phyloP scores from a whole-genome alignment of 352 stramenopile species.

The Pythium brachiatum region DNA sequence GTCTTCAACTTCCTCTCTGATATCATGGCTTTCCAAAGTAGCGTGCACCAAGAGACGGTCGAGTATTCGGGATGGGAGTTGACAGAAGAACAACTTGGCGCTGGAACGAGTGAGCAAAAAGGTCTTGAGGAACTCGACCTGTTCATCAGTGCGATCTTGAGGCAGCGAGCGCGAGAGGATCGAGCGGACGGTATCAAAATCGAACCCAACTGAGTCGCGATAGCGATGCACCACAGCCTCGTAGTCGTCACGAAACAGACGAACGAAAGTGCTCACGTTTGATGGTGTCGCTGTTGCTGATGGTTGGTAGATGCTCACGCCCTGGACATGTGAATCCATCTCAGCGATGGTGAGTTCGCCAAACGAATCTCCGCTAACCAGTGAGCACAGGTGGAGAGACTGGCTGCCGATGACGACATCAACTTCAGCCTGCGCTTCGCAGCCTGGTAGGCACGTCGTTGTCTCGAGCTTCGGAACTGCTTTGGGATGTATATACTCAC shows the following conservation, averaged over 20 bases:
- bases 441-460: slow-evolving; percentile 14
- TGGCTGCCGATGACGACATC: not conserved
- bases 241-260: slow-evolving; percentile 33
- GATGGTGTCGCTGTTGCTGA: slow-evolving; percentile 9
- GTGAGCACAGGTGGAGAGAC: slow-evolving; percentile 34
- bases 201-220: slow-evolving; percentile 29
- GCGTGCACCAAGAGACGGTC: slow-evolving; percentile 34
- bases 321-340: slow-evolving; percentile 18
- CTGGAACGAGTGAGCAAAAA: slow-evolving; percentile 31
- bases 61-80: slow-evolving; percentile 32
- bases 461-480: not conserved
- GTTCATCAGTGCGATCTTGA: slow-evolving; percentile 46
- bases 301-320: slow-evolving; percentile 34
- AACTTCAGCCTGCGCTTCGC: slow-evolving; percentile 11
- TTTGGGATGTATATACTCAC: not conserved
- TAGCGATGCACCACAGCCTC: slow-evolving; percentile 19
- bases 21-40: slow-evolving; percentile 28
- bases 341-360: slow-evolving; percentile 28
- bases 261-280: slow-evolving; percentile 23
- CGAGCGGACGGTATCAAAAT: slow-evolving; percentile 15
- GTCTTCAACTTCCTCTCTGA: slow-evolving; percentile 23
- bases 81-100: slow-evolving; percentile 40
- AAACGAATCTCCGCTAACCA: slow-evolving; percentile 36
- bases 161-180: slow-evolving; percentile 32
- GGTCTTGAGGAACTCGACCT: slow-evolving; percentile 32